These are phyloP conservation scores for Diaporthe citriasiana DNA, from an alignment of 2,329 filamentous ascomycete genomes.

Conservation along the genomic window DNA sequence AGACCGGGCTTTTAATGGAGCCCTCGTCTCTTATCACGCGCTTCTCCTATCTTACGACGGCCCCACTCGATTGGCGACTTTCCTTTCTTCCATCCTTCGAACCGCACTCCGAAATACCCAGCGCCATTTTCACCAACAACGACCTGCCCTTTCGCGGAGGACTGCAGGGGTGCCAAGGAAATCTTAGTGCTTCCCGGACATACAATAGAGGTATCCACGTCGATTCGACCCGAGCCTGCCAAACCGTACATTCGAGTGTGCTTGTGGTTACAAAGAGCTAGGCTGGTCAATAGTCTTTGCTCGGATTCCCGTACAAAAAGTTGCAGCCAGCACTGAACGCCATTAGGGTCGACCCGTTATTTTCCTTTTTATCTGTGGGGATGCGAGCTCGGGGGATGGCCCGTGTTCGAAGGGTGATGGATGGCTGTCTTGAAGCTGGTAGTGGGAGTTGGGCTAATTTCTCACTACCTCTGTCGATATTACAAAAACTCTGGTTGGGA, in stretches of 20 bases:
- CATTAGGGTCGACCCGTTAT: conserved; percentile 16
- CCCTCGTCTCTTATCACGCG: conserved; percentile 30
- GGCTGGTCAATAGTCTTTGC: conserved; percentile 24
- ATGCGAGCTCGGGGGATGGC: conserved; percentile 3
- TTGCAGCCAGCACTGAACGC: conserved; percentile 37
- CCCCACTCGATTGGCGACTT: conserved; percentile 38
- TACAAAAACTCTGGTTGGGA: conserved; percentile 39
- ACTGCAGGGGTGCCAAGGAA: conserved; percentile 28
- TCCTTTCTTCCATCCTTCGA: conserved; percentile 32
- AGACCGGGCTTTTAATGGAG: conserved; percentile 31
- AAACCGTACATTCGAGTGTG: conserved; percentile 34
- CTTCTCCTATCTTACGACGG: conserved; percentile 39
- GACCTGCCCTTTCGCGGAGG: conserved; percentile 30
- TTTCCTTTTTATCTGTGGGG: conserved; percentile 26
- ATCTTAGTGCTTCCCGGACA: conserved; percentile 26
- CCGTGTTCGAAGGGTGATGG: conserved; percentile 11
- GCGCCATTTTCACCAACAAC: conserved; percentile 29
- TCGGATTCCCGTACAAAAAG: conserved; percentile 31
- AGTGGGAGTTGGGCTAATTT: conserved; percentile 25
- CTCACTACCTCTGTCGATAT: conserved; percentile 37
- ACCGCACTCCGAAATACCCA: conserved; percentile 40
- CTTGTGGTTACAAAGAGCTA: conserved; percentile 31
- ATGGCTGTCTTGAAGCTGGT: conserved; percentile 26
- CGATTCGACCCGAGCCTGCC: conserved; percentile 17
- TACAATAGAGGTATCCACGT: conserved; percentile 33